Percentiles rank a stretch among this genome's conserved stretches.
Evolutionary conservation across 257 asterid species (phyloP).

Genomic region (Plectranthus barbatus): DNA sequence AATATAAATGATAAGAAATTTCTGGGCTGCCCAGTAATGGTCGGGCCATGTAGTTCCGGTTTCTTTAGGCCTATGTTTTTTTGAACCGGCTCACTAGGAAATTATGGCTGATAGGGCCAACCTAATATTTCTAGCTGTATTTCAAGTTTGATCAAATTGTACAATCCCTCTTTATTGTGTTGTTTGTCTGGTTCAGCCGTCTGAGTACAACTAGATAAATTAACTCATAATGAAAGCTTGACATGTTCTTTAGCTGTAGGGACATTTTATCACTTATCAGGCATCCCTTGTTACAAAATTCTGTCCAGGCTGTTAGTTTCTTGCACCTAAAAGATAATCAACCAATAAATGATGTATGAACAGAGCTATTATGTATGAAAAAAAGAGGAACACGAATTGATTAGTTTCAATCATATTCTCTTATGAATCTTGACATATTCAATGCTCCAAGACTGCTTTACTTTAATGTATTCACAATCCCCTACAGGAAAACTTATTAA

Average conservation of each 20-base stretch:
- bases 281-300: neutral
- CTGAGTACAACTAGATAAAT: neutral
- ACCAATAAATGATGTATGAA: neutral
- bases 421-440: neutral
- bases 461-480: neutral
- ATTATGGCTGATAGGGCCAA: too few species aligned
- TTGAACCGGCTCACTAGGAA: too few species aligned
- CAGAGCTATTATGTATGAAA: neutral
- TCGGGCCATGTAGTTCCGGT: too few species aligned
- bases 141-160: too few species aligned
- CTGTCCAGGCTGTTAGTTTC: neutral
- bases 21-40: neutral
- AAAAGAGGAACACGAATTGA: neutral
- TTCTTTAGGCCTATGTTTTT: too few species aligned
- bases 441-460: neutral
- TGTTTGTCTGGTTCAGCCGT: neutral
- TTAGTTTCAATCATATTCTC: neutral
- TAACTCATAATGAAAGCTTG: neutral
- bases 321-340: neutral
- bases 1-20: too few species aligned
- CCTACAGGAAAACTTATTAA: slow-evolving; percentile 38
- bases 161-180: neutral
- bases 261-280: too few species aligned
- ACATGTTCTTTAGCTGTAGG: too few species aligned
- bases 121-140: too few species aligned